A percentile compares a stretch with the other conserved stretches of the same genome.
These are phyloP conservation scores for Melanomma pulvis-pyrius DNA, from an alignment of 495 filamentous ascomycete genomes.

Conservation along the genomic window DNA sequence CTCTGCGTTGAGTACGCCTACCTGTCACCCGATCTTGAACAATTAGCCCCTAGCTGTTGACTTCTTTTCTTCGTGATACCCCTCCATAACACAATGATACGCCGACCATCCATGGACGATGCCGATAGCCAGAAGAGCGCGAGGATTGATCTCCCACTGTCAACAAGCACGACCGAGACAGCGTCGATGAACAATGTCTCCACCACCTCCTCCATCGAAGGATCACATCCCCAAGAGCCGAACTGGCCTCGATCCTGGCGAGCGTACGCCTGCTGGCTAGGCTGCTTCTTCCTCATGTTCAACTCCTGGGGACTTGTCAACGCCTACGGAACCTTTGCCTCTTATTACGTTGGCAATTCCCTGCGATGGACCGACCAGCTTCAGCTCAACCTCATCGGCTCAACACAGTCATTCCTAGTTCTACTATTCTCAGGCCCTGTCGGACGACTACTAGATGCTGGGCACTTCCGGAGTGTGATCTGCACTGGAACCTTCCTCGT, in stretches of 20 bases:
- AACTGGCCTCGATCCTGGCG: slow-evolving; percentile 47
- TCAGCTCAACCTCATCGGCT: slow-evolving; percentile 48
- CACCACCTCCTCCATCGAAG: slow-evolving; percentile 4
- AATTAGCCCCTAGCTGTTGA: no score
- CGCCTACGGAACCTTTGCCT: slow-evolving; percentile 49
- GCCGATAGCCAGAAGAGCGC: slow-evolving; percentile 12
- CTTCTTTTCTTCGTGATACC: not conserved
- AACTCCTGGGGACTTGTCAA: slow-evolving; percentile 51
- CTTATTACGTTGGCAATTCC: slow-evolving; percentile 46
- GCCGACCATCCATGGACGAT: slow-evolving; percentile 3
- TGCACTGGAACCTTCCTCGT: slow-evolving; percentile 43
- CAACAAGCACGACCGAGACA: slow-evolving; percentile 12
- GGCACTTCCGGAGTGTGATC: slow-evolving; percentile 41
- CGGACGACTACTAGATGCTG: slow-evolving; percentile 50
- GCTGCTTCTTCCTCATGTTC: slow-evolving; percentile 52
- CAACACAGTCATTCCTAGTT: slow-evolving; percentile 45
- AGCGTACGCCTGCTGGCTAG: slow-evolving; percentile 45
- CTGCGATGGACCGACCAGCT: slow-evolving; percentile 39
- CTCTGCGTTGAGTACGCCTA: not conserved
- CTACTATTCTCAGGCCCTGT: slow-evolving; percentile 46
- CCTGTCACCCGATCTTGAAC: not conserved
- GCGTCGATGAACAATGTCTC: slow-evolving; percentile 25
- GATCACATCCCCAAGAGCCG: slow-evolving; percentile 25
- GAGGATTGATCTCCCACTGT: slow-evolving; percentile 12
- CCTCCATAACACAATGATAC: not conserved